Evolutionary conservation across 139 green algal species (phyloP).

Genomic region (Chlamydomonas sphaeroides): DNA sequence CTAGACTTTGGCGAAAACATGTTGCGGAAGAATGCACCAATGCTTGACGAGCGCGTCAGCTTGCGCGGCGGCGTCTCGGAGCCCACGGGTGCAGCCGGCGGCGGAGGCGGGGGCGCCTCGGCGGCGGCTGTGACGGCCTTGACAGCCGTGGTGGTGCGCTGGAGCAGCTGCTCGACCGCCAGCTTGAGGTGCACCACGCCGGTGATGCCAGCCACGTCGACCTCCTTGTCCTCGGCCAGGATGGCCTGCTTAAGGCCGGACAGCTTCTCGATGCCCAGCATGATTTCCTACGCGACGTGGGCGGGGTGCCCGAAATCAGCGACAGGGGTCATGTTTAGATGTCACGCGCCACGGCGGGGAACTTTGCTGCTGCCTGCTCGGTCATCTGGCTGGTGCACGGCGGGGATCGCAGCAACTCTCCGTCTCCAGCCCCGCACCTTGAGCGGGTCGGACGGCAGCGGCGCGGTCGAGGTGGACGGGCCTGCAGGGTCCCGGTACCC

Average conservation of each 20-base stretch:
- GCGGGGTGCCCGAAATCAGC: no score
- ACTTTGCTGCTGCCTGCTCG: no score
- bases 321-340: no score
- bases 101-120: not conserved
- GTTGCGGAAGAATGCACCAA: slow-evolving; percentile 20
- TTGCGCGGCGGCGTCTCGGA: slow-evolving; percentile 4
- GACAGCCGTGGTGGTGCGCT: slow-evolving; percentile 3
- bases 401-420: no score
- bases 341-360: no score
- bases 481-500: not conserved
- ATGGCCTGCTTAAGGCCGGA: slow-evolving; percentile 14
- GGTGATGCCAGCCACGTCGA: slow-evolving; percentile 24
- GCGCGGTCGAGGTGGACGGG: not conserved
- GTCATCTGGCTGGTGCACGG: no score
- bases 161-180: slow-evolving; percentile 27
- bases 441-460: not conserved
- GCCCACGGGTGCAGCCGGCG: not conserved
- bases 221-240: slow-evolving; percentile 33
- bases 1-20: slow-evolving; percentile 9
- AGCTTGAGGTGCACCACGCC: slow-evolving; percentile 31
- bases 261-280: slow-evolving; percentile 32
- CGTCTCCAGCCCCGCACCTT: no score
- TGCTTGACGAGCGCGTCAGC: not conserved
- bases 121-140: not conserved
- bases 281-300: not conserved